Base-by-base conservation (phyloP, 352 stramenopile species). In the Lagenidium sp. region DNA sequence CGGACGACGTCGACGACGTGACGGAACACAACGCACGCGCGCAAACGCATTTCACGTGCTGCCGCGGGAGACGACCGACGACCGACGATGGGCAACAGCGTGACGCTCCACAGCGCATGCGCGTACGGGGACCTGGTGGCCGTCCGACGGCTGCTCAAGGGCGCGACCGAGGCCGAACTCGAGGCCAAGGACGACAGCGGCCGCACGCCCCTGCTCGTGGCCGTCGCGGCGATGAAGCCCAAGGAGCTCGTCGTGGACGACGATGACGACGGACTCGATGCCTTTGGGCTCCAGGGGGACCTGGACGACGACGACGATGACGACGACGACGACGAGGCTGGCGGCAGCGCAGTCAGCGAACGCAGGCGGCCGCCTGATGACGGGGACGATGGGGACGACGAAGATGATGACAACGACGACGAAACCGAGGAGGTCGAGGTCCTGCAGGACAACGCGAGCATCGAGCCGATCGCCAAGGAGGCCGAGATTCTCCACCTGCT, bases 91-190 rank as follows among this genome's bases (percentile, higher is more conserved):
- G 81, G 81, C 53, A 91, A 91, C 57, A 83, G 53, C 23, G 56
- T 82, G 54, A 88, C 81, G 50, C 61, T 94, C 43, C 77, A 87
- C 53, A 87, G 76, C 58, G 67, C 70, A n/a, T 91, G 78, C 51
- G 68, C 76, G 42, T 78, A 77, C 45, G 65, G 76, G 18, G 81
- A 94, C 54, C 44, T 94, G 41, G 46, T 32, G 22, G 51, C 67
- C 29, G 64, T 88, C 24, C 62, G 67, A 47, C 50, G 57, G 15
- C 59, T 94, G 50, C 63, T 94, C 6, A 69, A 71, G 55, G 78
- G 59, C 3, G 67, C 58, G 34, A 72, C 69, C 19, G 48, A 60
- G n/a, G 70, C 80, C 32, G 60, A 93, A 42, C 53, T 93, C 4
- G 81, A 94, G 42, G 64, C 64, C 15, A 67, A 56, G 34, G 78